Conservation (phyloP, 2,329 filamentous ascomycete genomes). For the Aspergillus puulaauensis region DNA sequence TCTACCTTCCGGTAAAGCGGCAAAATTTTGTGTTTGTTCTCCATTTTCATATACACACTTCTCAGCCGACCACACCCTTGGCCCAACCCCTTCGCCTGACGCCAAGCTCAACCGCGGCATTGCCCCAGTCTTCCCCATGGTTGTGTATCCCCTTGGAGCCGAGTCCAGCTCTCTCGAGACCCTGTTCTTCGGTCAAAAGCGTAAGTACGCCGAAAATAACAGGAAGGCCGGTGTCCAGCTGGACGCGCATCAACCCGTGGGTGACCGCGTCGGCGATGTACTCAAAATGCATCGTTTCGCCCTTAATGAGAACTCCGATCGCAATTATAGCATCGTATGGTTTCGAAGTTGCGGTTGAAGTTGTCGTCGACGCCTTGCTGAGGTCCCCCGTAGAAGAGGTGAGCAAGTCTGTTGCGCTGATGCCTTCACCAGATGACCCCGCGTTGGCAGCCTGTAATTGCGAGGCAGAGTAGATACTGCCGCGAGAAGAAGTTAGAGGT, state of each 20-base stretch:
- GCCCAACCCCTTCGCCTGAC: conserved; percentile 84
- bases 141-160: conserved; percentile 66
- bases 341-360: conserved; percentile 36
- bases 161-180: conserved; percentile 77
- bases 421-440: conserved; percentile 35
- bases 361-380: conserved; percentile 43
- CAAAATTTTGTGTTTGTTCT: not conserved
- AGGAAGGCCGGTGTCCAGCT: conserved; percentile 83
- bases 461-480: conserved; percentile 77
- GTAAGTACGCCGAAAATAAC: conserved; percentile 92
- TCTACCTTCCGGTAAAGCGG: not conserved
- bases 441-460: conserved; percentile 74
- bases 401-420: conserved; percentile 56
- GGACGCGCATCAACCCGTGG: conserved; percentile 90
- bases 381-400: conserved; percentile 68
- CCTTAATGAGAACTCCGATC: conserved; percentile 95
- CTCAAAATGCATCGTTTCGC: conserved; percentile 99
- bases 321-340: conserved; percentile 94
- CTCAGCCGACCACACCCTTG: conserved; percentile 60
- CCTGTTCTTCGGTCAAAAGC: conserved; percentile 84
- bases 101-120: conserved; percentile 90
- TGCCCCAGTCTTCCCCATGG: conserved; percentile 95
- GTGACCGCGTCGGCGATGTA: conserved; percentile 92
- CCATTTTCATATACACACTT: not conserved
- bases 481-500: not conserved